Base-by-base conservation (phyloP, 495 filamentous ascomycete genomes). In the Penicillium canariense region DNA sequence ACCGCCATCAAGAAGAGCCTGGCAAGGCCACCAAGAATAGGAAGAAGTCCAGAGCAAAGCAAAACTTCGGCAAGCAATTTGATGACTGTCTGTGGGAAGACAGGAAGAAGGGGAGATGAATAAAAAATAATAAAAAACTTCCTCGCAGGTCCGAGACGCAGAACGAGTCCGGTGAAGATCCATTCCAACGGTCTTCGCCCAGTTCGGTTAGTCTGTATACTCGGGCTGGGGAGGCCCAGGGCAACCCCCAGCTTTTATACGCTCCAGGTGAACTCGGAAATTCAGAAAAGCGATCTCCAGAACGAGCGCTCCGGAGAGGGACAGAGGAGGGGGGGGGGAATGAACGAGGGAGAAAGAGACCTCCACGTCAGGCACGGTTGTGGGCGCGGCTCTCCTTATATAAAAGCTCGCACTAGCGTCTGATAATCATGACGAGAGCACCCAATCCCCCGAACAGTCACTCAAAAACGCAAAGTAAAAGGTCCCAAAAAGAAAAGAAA, bases 361-460 rank as follows among this genome's bases (percentile, higher is more conserved):
- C 54, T 51, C 52, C 35, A 54, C 55, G 54, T 58, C 54, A 52
- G 59, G 50, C 44, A 39, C 36, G n/a, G 39, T 58, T 48, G 48
- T 62, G 63, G 62, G 62, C 56, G 56, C 55, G 63, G 66, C 43
- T 60, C 61, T 68, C 58, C 65, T 71, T 71, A 68, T 73, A 73
- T 67, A 65, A 63, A 55, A 63, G 58, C 61, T 58, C 53, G 39
- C 57, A 42, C 64, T 65, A 65, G 64, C 55, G 64, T 62, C 58
- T 64, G 64, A 65, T 65, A 59, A 61, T 64, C 61, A 54, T 55
- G 53, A 62, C 53, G 54, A 66, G 60, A 40, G 58, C 58, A 44
- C 58, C 58, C 64, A 67, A 65, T 61, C 55, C 55, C 38, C 53
- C 56, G 25, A 30, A 36, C 28, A 17, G 11, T 35, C 45, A 32